A percentile compares a stretch with the other conserved stretches of the same genome.
These are phyloP conservation scores for Nicotiana obtusifolia DNA, from an alignment of 257 asterid genomes.

Conservation along the genomic window DNA sequence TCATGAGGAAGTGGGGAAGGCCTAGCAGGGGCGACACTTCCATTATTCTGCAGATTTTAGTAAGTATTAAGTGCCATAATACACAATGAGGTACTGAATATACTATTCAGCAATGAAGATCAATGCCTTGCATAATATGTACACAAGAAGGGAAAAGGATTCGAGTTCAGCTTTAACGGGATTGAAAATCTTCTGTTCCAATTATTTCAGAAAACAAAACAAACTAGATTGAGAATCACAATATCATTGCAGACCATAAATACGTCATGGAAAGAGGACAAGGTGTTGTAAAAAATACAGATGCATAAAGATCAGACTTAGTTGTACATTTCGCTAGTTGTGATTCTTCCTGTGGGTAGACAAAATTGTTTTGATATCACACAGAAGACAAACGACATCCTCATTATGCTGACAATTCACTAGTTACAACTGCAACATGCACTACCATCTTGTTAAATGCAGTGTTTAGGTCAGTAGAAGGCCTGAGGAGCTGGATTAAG, in stretches of 20 bases:
- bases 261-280: neutral
- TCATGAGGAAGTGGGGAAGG: slow-evolving; percentile 92
- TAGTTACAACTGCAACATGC: neutral
- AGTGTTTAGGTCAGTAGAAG: neutral
- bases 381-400: neutral
- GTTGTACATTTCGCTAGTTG: neutral
- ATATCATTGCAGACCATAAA: neutral
- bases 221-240: neutral
- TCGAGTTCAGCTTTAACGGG: neutral
- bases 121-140: neutral
- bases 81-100: neutral
- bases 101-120: neutral
- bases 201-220: neutral
- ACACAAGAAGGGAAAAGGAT: neutral
- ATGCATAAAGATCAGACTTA: neutral
- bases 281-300: neutral
- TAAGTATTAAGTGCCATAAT: slow-evolving; percentile 6
- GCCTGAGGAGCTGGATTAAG: neutral
- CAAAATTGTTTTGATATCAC: neutral
- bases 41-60: slow-evolving; percentile 56
- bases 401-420: neutral
- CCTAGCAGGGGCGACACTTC: slow-evolving; percentile 53
- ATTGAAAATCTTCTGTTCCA: neutral
- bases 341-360: neutral
- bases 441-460: neutral